Evolutionary conservation across 768 basidiomycete genomes (phyloP), one percentile per base, ranked within the genome.

Genomic region (Agrocybe pediades): DNA sequence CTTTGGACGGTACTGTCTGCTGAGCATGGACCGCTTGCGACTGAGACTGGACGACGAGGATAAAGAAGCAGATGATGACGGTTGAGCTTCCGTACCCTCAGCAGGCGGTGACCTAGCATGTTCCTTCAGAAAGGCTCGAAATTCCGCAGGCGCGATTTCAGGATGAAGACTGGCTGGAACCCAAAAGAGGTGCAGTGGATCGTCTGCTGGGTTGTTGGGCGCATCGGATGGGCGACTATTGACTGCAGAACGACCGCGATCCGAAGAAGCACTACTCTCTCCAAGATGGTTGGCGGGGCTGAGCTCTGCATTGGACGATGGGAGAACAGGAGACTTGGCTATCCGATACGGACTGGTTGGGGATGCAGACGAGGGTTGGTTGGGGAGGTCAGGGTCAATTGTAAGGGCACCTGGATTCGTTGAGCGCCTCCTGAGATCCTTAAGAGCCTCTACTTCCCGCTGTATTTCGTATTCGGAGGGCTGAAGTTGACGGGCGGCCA

Each of bases 101-200:
- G 84, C 85, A 23, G 77, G 70, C 30, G 84, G 76, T 7, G 80
- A 70, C 55, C 87, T 83, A 9, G 94, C 82, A 73, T 98, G 97
- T 62, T 96, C 92, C 69, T 95, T 91, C 61, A 99, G 84, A 68
- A 99, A 98, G 9, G 87, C 89, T 47, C 92, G 84, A 71, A 99
- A 99, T 70, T 98, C 95, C 43, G 86, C 89, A 20, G 97, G 97
- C 0, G 95, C 96, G 65, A 99, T 91, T 76, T 99, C 97, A 25
- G 97, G 97, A 68, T 98, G 97, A 29, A 98, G 78, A 53, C 88
- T 84, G 15, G 97, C 97, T 49, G 97, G 97, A 24, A 99, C 94
- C 97, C 97, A 99, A 79, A 98, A 98, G 59, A 98, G 84, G 70
- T 93, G 90, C 63, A 87, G 86, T 2, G 91, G 88, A 73, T 96